Base-by-base conservation (phyloP, 1,139 yeast species). In the Magnusiomyces paraingens region DNA sequence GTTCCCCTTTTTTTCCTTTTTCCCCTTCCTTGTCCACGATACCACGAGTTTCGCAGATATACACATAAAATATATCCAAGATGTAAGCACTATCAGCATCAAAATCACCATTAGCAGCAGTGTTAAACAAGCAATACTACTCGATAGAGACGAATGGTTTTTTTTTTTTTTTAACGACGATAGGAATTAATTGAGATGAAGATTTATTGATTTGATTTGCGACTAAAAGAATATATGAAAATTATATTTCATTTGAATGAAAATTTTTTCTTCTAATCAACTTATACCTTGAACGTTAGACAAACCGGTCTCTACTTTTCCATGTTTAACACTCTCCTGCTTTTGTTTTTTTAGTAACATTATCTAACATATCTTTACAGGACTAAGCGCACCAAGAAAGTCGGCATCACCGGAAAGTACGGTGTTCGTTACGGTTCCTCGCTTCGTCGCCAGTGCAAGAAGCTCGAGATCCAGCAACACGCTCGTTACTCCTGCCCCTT, bases 351-450 rank as follows among this genome's bases (percentile, higher is more conserved):
- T n/a, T n/a, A n/a, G n/a, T n/a, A n/a, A n/a, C n/a, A n/a, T n/a
- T 15, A n/a, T 20, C 14, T 11, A 43, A n/a, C 35, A 12, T 36
- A 20, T 41, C 22, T n/a, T 20, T 22, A 17, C 45, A 89, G 96
- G 98, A 86, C 97, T 79, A 91, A 91, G 83, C 89, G 99, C 87
- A 93, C 99, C 73, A 93, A 93, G 95, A 93, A 93, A 91, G 99
- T 93, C 77, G 99, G 99, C 80, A 93, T 93, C 83, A 93, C 99
- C 79, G 99, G 99, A 85, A 94, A 94, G 84, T 93, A 89, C 86
- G 99, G 98, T 88, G 97, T 93, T 81, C 91, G 99, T 86, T 93
- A 93, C 82, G 98, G 99, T 91, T 93, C 99, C 73, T 94, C 99
- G 67, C 84, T 93, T 79, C 91, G 99, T 87, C 91, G 98, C 83